Evolutionary conservation across 2,329 filamentous ascomycete genomes (phyloP), one percentile per base, ranked within the genome.

Genomic region (Tolypocladium paradoxum): DNA sequence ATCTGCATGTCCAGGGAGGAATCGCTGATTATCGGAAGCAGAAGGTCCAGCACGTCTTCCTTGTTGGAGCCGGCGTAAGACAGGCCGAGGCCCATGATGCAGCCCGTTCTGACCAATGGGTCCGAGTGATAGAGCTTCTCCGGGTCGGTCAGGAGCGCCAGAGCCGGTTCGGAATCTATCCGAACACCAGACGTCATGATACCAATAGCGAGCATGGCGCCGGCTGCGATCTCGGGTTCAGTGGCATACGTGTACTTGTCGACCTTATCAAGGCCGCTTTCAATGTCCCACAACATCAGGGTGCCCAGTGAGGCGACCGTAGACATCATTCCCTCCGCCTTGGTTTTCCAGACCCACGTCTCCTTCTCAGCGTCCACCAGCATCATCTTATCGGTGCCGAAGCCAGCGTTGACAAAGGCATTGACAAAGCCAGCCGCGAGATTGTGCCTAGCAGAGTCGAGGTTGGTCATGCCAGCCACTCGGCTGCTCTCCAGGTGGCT

Each of bases 301-400:
- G 93, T 92, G 65, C 93, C 93, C 61, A 96, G 74, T 0, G 93
- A 97, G 5, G 95, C 95, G 38, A 95, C 88, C 0, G 92, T 96
- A 1, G 93, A 97, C 71, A 96, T 80, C 90, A 96, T 96, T 58
- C 93, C 93, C 64, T 96, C 91, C 43, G 95, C 90, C 73, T 99
- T 99, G 22, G 95, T 97, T 76, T 97, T 99, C 90, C 90, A 99
- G 5, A 99, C 89, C 92, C 93, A 99, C 58, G 87, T 88, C 62
- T 87, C 85, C 74, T 95, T 95, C 58, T 90, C 85, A 55, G 88
- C 85, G 22, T 93, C 87, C 43, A 90, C 85, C 54, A 97, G 76
- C 92, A 99, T 96, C 82, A 99, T 87, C 77, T 96, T 97, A 70
- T 99, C 93, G 54, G 91, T 88, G 45, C 90, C 88, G 62, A 90